Evolutionary conservation across 495 filamentous ascomycete genomes (phyloP).

Genomic region (Penicillium paxilli): DNA sequence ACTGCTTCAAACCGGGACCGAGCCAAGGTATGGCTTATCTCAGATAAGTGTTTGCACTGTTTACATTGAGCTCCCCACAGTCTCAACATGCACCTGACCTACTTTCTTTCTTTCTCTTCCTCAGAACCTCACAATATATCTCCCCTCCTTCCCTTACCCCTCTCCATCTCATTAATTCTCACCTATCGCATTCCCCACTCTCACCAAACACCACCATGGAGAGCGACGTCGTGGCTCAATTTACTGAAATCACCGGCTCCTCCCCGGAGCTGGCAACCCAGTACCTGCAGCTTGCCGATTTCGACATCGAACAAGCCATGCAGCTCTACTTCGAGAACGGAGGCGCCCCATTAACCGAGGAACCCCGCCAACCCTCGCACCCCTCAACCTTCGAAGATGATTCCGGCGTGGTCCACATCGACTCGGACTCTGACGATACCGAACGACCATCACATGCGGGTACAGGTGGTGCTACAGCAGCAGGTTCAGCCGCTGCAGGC

Average conservation of each 20-base stretch:
- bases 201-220: slow-evolving; percentile 81
- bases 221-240: slow-evolving; percentile 48
- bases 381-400: slow-evolving; percentile 46
- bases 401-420: slow-evolving; percentile 66
- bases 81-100: too few relatives aligned
- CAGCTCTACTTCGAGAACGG: slow-evolving; percentile 85
- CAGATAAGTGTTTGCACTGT: slow-evolving; percentile 46
- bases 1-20: too few relatives aligned
- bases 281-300: slow-evolving; percentile 80
- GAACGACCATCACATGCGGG: slow-evolving; percentile 5
- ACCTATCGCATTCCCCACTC: slow-evolving; percentile 28
- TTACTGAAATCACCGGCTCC: slow-evolving; percentile 65
- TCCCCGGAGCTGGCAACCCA: slow-evolving; percentile 65
- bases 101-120: background rate
- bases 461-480: too few relatives aligned
- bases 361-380: slow-evolving; percentile 30
- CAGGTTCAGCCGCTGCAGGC: slow-evolving; percentile 9
- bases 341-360: slow-evolving; percentile 52
- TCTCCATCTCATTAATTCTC: slow-evolving; percentile 4
- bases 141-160: background rate
- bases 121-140: background rate
- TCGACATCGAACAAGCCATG: slow-evolving; percentile 80
- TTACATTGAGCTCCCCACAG: slow-evolving; percentile 34
- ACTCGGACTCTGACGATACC: slow-evolving; percentile 67
- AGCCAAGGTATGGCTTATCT: too few relatives aligned